These are phyloP conservation scores for Mortierella alpina DNA, from an alignment of 192 early-diverging fungal species.

Conservation along the genomic window DNA sequence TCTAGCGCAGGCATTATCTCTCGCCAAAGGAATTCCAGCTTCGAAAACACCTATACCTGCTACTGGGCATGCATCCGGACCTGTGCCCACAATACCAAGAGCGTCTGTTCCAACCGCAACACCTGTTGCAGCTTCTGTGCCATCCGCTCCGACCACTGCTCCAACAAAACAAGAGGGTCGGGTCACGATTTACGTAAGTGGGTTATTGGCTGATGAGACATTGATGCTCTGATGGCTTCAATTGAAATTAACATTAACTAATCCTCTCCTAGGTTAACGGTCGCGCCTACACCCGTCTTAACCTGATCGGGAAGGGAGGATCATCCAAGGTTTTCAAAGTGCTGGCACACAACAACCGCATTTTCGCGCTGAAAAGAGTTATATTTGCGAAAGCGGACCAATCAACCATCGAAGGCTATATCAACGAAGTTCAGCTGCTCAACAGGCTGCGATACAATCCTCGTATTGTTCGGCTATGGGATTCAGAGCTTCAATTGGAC, in stretches of 20 bases:
- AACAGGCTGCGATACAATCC: slow-evolving; percentile 69
- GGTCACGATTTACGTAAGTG: too few species aligned
- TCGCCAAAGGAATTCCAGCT: too few species aligned
- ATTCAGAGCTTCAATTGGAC: slow-evolving; percentile 76
- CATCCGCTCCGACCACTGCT: too few species aligned
- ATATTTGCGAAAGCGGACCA: slow-evolving; percentile 76
- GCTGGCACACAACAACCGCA: slow-evolving; percentile 67
- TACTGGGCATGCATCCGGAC: too few species aligned
- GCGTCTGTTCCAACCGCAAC: too few species aligned
- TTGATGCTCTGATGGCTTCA: too few species aligned
- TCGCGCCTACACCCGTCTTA: slow-evolving; percentile 23
- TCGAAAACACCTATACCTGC: too few species aligned
- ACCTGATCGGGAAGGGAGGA: slow-evolving; percentile 83
- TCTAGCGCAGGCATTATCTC: too few species aligned
- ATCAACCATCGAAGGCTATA: slow-evolving; percentile 73
- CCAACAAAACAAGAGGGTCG: too few species aligned
- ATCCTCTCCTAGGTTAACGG: slow-evolving; percentile 27
- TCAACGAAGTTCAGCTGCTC: slow-evolving; percentile 88
- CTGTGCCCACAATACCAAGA: too few species aligned
- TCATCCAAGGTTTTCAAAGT: slow-evolving; percentile 93
- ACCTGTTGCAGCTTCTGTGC: too few species aligned
- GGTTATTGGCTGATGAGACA: too few species aligned
- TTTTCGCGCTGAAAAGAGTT: slow-evolving; percentile 89
- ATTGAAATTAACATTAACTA: background rate
- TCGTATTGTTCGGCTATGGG: slow-evolving; percentile 83